Conservation (phyloP, 176 grass and related monocot genomes). For the Raddia distichophylla region DNA sequence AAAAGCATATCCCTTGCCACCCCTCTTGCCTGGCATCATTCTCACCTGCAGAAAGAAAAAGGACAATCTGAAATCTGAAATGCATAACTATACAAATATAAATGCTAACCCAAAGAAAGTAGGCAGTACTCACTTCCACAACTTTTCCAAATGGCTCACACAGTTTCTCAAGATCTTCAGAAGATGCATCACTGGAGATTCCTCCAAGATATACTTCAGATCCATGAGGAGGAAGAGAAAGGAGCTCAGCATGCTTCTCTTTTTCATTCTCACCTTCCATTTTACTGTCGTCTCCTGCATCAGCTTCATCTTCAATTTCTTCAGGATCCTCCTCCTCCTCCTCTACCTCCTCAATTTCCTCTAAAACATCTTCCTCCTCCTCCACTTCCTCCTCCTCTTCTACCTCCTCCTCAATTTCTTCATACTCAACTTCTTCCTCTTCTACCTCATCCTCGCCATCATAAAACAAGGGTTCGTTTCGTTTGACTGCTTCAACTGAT, state of each 20-base stretch:
- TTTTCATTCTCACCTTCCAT: slow-evolving; percentile 38
- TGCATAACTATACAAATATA: slow-evolving; percentile 30
- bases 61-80: not conserved
- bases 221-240: slow-evolving; percentile 91
- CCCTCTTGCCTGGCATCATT: slow-evolving; percentile 70
- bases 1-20: slow-evolving; percentile 77
- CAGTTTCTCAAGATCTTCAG: slow-evolving; percentile 76
- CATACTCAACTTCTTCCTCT: slow-evolving; percentile 69
- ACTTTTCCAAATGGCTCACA: slow-evolving; percentile 84
- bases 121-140: slow-evolving; percentile 67
- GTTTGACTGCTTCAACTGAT: slow-evolving; percentile 35
- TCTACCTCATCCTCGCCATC: slow-evolving; percentile 59
- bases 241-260: slow-evolving; percentile 62
- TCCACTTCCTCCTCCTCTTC: slow-evolving; percentile 63
- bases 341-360: slow-evolving; percentile 56
- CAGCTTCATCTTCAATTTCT: slow-evolving; percentile 44
- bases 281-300: slow-evolving; percentile 33
- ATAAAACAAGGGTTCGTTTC: slow-evolving; percentile 55
- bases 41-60: slow-evolving; percentile 64
- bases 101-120: slow-evolving; percentile 34
- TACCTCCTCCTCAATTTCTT: slow-evolving; percentile 67
- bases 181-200: slow-evolving; percentile 58
- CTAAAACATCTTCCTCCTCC: slow-evolving; percentile 46
- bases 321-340: slow-evolving; percentile 48
- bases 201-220: slow-evolving; percentile 84